Base-by-base conservation (phyloP, 805 yeast species). In the Saccharomycopsis selenospora region DNA sequence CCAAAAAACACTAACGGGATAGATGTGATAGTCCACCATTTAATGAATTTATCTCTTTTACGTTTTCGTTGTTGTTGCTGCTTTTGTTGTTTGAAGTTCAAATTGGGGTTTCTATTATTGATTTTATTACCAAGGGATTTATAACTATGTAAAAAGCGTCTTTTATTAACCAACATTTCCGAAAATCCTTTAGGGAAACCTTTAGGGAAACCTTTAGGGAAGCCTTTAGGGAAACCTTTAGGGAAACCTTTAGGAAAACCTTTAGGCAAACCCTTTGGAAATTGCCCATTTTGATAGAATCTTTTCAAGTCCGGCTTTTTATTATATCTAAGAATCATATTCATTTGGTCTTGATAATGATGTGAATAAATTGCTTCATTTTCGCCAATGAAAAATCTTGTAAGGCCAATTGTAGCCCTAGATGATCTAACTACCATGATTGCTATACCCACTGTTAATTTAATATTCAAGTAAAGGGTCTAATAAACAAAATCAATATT, bases 11-110 rank as follows among this genome's bases (percentile, higher is more conserved):
- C 72, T 14, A 77, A 64, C 0, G 79, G 68, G 50, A 77, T 66
- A 2, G 79, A 72, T 1, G 80, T 73, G 36, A 76, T 57, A 2
- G 80, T 73, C 74, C 80, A 76, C 75, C 78, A 73, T 46, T 72
- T 67, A 20, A 67, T 54, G 70, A 71, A 30, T 65, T 57, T 53
- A 73, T 59, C 42, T 70, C 61, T 23, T 38, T 43, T 13, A 20
- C 26, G 26, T 45, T 43, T 30, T 24, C 28, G 23, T 22, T 45
- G 33, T 20, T 33, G 38, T 14, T 33, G 38, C 38, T 27, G 7
- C 29, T 27, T 17, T 14, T 33, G 38, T 14, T 33, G 38, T 20
- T 33, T 33, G 38, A 33, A 33, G 4, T 17, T 33, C 38, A 33
- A 33, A 17, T 20, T 20, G n/a, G n/a, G n/a, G n/a, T n/a, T n/a